Evolutionary conservation across 2,329 filamentous ascomycete genomes (phyloP).

Genomic region (Epichloe sylvatica): DNA sequence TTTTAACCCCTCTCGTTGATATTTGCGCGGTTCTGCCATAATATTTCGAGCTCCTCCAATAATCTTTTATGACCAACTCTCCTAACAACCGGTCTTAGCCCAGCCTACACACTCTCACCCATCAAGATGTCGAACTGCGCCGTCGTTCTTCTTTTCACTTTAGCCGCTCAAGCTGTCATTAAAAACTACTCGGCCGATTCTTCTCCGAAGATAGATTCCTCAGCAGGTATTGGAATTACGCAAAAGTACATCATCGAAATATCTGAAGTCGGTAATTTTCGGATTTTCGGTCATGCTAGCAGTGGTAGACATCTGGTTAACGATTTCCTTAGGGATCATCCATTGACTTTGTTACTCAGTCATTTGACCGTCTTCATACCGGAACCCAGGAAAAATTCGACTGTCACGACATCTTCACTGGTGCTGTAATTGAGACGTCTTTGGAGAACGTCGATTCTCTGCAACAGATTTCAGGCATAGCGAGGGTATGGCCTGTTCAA

Average conservation of each 20-base stretch:
- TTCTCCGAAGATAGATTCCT: background rate
- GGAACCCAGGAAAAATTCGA: constrained; percentile 17
- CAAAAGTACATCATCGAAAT: constrained; percentile 15
- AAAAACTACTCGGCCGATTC: background rate
- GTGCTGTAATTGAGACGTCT: constrained; percentile 20
- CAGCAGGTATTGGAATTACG: constrained; percentile 5
- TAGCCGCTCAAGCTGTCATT: background rate
- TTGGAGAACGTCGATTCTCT: constrained; percentile 20
- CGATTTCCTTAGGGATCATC: constrained; percentile 4
- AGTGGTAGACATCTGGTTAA: background rate
- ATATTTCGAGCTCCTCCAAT: background rate
- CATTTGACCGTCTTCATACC: constrained; percentile 8
- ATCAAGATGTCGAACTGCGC: background rate
- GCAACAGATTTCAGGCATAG: constrained; percentile 18
- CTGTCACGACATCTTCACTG: constrained; percentile 22
- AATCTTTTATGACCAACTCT: background rate
- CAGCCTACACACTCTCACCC: background rate
- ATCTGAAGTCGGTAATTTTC: constrained; percentile 5
- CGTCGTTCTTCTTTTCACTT: background rate
- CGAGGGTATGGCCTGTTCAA: constrained; percentile 24
- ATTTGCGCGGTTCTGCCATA: background rate
- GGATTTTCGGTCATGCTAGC: background rate
- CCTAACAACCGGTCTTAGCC: background rate
- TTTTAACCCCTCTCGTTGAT: background rate
- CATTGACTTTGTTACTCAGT: constrained; percentile 10